These are phyloP conservation scores for Ceratobasidium sp. DNA, from an alignment of 1,284 basidiomycete species.

Conservation along the genomic window DNA sequence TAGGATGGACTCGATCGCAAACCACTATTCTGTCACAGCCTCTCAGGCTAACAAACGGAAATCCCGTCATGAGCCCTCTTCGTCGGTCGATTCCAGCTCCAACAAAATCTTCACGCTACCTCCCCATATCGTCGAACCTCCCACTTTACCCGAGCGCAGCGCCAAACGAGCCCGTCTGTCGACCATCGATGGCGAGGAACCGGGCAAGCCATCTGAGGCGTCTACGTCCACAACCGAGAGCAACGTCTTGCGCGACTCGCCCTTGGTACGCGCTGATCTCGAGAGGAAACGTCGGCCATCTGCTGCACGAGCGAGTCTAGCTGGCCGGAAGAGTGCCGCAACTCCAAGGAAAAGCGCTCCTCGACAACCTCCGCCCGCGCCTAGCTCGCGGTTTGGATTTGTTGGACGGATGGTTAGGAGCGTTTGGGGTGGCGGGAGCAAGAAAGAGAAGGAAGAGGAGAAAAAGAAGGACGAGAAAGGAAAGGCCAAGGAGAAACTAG, in stretches of 20 bases:
- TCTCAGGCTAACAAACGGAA: slow-evolving; percentile 49
- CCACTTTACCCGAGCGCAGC: slow-evolving; percentile 17
- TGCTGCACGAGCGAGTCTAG: slow-evolving; percentile 11
- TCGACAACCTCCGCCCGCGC: not conserved
- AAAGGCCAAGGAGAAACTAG: slow-evolving; percentile 15
- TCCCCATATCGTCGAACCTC: slow-evolving; percentile 1
- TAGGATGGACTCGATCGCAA: slow-evolving; percentile 76
- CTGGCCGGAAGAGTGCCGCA: slow-evolving; percentile 24
- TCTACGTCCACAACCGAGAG: not conserved
- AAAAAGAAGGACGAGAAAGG: slow-evolving; percentile 8
- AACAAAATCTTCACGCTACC: slow-evolving; percentile 29
- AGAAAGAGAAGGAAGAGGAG: slow-evolving; percentile 16
- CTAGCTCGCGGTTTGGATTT: slow-evolving; percentile 18
- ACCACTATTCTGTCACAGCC: slow-evolving; percentile 66
- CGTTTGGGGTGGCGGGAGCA: slow-evolving; percentile 22
- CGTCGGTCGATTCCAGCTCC: slow-evolving; percentile 14
- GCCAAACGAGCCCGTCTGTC: slow-evolving; percentile 37
- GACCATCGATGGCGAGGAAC: slow-evolving; percentile 13
- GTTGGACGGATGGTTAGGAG: slow-evolving; percentile 32
- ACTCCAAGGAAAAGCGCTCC: not conserved
- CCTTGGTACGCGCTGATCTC: slow-evolving; percentile 17
- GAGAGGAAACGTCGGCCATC: slow-evolving; percentile 26
- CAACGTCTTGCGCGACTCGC: slow-evolving; percentile 19
- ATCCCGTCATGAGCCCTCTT: slow-evolving; percentile 39
- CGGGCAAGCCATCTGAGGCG: not conserved